Base-by-base conservation (phyloP, 2,329 filamentous ascomycete species). In the Beauveria bassiana region DNA sequence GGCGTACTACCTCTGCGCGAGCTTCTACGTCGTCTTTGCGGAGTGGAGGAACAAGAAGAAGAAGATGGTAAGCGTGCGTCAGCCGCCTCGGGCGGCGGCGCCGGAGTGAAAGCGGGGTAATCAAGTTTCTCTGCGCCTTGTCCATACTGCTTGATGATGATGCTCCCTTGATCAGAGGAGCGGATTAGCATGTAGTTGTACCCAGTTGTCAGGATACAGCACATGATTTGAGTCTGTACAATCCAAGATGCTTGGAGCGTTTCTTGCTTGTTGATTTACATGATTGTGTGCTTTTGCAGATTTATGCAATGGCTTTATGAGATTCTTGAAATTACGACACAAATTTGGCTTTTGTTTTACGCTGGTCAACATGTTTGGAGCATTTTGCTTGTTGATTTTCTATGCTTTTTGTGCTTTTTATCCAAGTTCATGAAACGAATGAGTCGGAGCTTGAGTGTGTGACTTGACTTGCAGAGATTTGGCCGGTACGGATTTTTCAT, bases 1-100 rank as follows among this genome's bases (percentile, higher is more conserved):
- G 14, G 59, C 52, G 3, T 61, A 61, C 24, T 61, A 54, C 8
- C 22, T 54, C 7, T 61, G 59, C 34, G 57, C 57, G 10, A 52
- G 38, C 40, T 59, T 59, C 26, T 43, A 24, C 24, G 47, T 16
- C 38, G 57, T 45, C 10, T 52, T 51, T 16, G 38, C 18, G 10
- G 57, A 16, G 38, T 59, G 57, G 57, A 34, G 9, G 20, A 38
- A 14, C 31, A 40, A 49, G 47, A 34, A 16, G 45, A 47, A 26
- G 28, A 31, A 26, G 43, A 26, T 12, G 2, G 24, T 5, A 26
- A 50, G 5, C 24, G 22, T 40, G 52, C 38, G 38, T 24, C 52
- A 55, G 52, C 38, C 38, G 52, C 1, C 38, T 43, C 52, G 52
- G 24, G 52, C 38, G 24, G 52, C 52, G 52, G 24, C 38, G 38